Evolutionary conservation across 1,139 yeast genomes (phyloP), one percentile per base, ranked within the genome.

Genomic region (Sugiyamaella novakii): DNA sequence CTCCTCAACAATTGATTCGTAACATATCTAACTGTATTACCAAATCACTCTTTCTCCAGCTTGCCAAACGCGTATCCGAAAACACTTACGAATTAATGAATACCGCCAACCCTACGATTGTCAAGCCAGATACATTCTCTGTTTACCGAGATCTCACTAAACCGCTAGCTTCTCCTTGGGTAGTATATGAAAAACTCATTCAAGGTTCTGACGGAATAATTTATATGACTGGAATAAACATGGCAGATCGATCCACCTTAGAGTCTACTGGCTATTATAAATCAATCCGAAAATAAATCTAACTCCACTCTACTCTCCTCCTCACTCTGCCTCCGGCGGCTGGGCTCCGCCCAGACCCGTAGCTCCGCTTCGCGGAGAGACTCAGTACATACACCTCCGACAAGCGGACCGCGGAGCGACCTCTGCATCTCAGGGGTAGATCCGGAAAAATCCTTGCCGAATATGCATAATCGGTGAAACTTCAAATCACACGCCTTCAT

Each of bases 11-110:
- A 3, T 22, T 38, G 14, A 45, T 43, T 21, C 49, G 45, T n/a
- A 42, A 46, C 8, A 46, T 57, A 21, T 46, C 52, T 14, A 43
- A 48, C 11, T 44, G 53, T 27, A 46, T 56, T 21, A 47, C 54
- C 29, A 47, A 47, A 24, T 50, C 59, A 30, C 53, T 39, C 47
- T 54, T 54, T 22, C 42, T 53, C 12, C 55, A 57, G 40, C 49
- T 55, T 7, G 60, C 58, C 33, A 46, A 31, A 27, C 35, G 22
- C 18, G 14, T 27, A 5, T 25, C 37, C 10, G 47, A 42, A 8
- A 29, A 42, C 28, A 43, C 27, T n/a, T 37, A 28, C 41, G 43
- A 43, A n/a, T 40, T 31, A 12, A 33, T 33, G 14, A 24, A n/a
- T 11, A 11, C 37, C 33, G 14, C 34, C 29, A n/a, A 22, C 31